phyloP scores from a whole-genome alignment of 2,329 filamentous ascomycete species.

The Claviceps sp. region DNA sequence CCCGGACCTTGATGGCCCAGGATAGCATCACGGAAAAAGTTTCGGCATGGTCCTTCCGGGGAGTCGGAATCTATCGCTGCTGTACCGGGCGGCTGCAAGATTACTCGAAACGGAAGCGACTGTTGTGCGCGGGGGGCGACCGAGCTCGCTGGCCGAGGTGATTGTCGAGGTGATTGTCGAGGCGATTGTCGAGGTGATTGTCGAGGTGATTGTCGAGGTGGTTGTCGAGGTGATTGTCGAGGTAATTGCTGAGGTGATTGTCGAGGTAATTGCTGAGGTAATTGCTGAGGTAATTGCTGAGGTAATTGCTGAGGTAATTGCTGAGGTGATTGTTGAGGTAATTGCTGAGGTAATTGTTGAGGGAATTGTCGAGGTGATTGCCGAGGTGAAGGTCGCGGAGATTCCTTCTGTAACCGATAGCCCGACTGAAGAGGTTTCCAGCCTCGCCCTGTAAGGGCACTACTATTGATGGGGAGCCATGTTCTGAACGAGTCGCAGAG shows the following conservation, averaged over 20 bases:
- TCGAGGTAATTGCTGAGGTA: too few relatives aligned
- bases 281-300: too few relatives aligned
- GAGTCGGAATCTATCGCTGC: neutral
- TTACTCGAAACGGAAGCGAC: constrained; percentile 15
- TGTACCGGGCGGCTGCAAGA: constrained; percentile 34
- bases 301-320: too few relatives aligned
- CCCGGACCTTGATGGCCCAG: constrained; percentile 3
- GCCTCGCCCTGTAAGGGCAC: constrained; percentile 18
- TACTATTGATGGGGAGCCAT: constrained; percentile 22
- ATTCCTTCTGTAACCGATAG: neutral
- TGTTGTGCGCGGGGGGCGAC: neutral
- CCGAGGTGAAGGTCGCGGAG: too few relatives aligned
- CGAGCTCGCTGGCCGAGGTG: neutral
- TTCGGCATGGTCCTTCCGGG: constrained; percentile 16
- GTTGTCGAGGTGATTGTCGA: too few relatives aligned
- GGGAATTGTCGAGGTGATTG: too few relatives aligned
- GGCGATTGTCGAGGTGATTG: too few relatives aligned
- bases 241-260: too few relatives aligned
- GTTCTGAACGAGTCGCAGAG: constrained; percentile 19
- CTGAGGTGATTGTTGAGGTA: too few relatives aligned
- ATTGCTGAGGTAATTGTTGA: too few relatives aligned
- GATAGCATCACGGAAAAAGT: constrained; percentile 20
- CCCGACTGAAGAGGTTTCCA: constrained; percentile 23
- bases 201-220: too few relatives aligned
- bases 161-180: too few relatives aligned